phyloP scores from a whole-genome alignment of 2,329 filamentous ascomycete species.

The Ceratocystis papillata region DNA sequence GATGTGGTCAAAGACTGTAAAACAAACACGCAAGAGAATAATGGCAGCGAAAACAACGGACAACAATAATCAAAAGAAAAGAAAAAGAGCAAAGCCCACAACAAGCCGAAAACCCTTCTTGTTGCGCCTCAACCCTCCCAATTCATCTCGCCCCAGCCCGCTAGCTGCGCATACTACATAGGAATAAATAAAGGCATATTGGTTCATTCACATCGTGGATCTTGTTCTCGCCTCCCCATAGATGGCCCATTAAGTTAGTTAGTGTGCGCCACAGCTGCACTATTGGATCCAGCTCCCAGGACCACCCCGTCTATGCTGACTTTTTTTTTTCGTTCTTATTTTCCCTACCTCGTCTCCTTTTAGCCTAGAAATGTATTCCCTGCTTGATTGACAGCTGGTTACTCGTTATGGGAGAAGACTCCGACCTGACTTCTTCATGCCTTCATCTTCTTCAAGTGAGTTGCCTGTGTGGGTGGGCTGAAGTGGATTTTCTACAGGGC shows the following conservation, averaged over 20 bases:
- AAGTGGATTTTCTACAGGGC: background rate
- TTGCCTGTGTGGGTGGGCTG: background rate
- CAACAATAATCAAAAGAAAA: background rate
- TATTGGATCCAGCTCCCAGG: conserved; percentile 12
- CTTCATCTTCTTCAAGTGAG: background rate
- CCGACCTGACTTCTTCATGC: background rate
- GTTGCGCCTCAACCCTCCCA: background rate
- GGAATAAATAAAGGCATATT: too few relatives aligned
- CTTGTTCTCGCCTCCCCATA: background rate
- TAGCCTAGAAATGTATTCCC: background rate
- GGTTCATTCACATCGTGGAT: conserved; percentile 3
- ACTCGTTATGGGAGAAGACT: background rate
- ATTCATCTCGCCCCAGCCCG: background rate
- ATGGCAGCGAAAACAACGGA: background rate
- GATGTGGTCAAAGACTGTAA: background rate
- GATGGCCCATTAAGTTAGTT: background rate
- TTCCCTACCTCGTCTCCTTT: background rate
- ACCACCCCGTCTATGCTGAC: background rate
- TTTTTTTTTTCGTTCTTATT: background rate
- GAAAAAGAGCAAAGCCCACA: background rate
- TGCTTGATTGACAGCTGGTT: background rate
- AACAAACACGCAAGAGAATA: background rate
- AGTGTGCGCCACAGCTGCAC: conserved; percentile 9
- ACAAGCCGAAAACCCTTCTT: background rate
- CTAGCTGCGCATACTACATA: background rate